Evolutionary conservation across 352 stramenopile species (phyloP), one percentile per base, ranked within the genome.

Genomic region (Globisporangium nodosum): DNA sequence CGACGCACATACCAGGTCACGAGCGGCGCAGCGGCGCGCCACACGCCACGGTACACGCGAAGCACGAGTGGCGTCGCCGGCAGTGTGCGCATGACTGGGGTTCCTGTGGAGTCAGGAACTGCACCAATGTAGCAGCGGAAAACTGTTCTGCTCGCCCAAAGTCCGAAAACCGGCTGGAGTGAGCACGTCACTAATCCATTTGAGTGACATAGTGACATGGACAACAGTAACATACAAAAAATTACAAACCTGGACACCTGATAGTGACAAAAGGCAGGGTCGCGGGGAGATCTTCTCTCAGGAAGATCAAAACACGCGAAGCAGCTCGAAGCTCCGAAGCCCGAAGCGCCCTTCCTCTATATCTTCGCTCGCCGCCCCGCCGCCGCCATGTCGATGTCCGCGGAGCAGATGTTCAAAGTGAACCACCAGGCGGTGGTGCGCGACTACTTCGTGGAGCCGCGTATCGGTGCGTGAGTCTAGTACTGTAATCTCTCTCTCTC

Each of bases 381-480:
- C 47, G 45, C 27, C 50, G 31, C 53, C 31, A 52, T 20, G 48
- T 88, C 89, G 78, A 69, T 83, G 65, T 83, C 76, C 46, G 74
- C 75, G 40, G 81, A 87, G 56, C 67, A 88, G 55, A 73, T 76
- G 56, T 93, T 93, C 70, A 68, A 85, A 60, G 63, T 69, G 53
- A 90, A 93, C 68, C 74, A 81, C 45, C 74, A 87, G 60, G 84
- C 84, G 21, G 84, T 93, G 43, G 84, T 93, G 65, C 81, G 84
- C 51, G 84, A 93, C 70, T 93, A 93, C 69, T 92, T 88, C 64
- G 84, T 93, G 46, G 84, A 93, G 67, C 84, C 84, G 21, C 78
- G 84, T 56, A 86, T 93, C 46, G 84, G 84, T 93, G 65, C 63
- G 73, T 73, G 13, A 13, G 15, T 7, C 35, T 42, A 3, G 24